Evolutionary conservation across 164 flowering plant genomes (phyloP), one percentile per base, ranked within the genome.

Genomic region (Vitis amurensis): DNA sequence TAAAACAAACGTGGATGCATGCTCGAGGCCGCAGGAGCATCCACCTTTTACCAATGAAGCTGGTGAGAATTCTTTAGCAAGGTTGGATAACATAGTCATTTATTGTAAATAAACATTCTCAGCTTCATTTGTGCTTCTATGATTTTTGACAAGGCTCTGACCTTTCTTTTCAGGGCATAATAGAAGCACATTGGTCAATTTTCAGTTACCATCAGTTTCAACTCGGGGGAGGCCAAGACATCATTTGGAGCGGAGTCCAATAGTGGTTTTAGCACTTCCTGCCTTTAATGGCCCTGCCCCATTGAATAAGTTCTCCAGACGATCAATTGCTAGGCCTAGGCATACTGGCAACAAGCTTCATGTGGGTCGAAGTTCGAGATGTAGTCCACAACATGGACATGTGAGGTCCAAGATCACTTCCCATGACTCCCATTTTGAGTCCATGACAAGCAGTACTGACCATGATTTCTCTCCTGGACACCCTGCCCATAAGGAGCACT

Each of bases 221-320:
- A 50, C 68, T 27, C 9, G 27, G 58, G 61, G 53, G 31, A 73
- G 67, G 8, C 55, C 60, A 55, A 27, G 9, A 3, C 14, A 17
- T 16, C 71, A 72, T 10, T 14, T 68, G 17, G 56, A 12, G 57
- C 65, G 68, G 59, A 63, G 31, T 60, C 77, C 73, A 15, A 58
- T 73, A 17, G 77, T 68, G 17, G 73, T 77, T 75, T 79, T 75
- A 74, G 82, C 85, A 50, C 82, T 82, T 69, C 82, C 82, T 2
- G 79, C 71, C 68, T 68, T 74, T 62, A 66, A 58, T 51, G 27
- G 62, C 17, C 31, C 68, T 61, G 29, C 37, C 11, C 15, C 50
- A 55, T 27, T 63, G 9, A 51, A 66, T 53, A 68, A 57, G 63
- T 60, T 37, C 30, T 58, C 73, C 13, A 75, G 56, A 59, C 49